Conservation (phyloP, 2,329 filamentous ascomycete species). For the Cercospora sp. region DNA sequence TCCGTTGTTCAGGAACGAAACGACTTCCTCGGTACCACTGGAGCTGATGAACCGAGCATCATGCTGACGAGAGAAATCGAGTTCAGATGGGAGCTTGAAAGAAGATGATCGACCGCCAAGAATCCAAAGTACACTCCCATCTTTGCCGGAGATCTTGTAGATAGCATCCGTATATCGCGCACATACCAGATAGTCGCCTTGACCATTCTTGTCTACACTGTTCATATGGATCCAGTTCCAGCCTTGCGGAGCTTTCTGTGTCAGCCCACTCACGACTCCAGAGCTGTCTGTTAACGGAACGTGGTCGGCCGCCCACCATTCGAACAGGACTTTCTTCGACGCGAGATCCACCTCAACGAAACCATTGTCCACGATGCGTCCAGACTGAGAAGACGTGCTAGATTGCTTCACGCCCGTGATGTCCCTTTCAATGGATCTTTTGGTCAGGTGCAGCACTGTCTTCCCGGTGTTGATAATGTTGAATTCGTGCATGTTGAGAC, state of each 20-base stretch:
- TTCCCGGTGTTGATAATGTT: constrained; percentile 38
- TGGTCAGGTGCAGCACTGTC: constrained; percentile 31
- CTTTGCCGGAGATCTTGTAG: constrained; percentile 40
- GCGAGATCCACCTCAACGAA: constrained; percentile 37
- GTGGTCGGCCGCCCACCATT: constrained; percentile 40
- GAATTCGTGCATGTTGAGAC: constrained; percentile 43
- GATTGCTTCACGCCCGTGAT: not conserved
- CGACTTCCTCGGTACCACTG: constrained; percentile 7
- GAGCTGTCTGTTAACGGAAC: constrained; percentile 39
- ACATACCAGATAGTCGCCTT: constrained; percentile 44
- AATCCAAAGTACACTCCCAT: constrained; percentile 42
- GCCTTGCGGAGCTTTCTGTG: not conserved
- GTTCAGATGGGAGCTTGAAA: constrained; percentile 11
- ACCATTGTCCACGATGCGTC: constrained; percentile 13
- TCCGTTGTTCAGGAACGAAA: constrained; percentile 22
- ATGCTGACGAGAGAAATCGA: constrained; percentile 21
- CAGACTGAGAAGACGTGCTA: not conserved
- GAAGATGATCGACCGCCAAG: constrained; percentile 30
- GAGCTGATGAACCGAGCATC: constrained; percentile 18
- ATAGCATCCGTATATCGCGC: constrained; percentile 43
- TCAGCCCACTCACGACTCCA: not conserved
- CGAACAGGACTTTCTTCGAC: constrained; percentile 37
- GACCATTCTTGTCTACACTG: constrained; percentile 41
- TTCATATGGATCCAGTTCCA: constrained; percentile 40
- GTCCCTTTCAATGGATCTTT: constrained; percentile 5